These are phyloP conservation scores for Rhizoclosmatium globosum DNA, from an alignment of 192 early-diverging fungal genomes.

Conservation along the genomic window DNA sequence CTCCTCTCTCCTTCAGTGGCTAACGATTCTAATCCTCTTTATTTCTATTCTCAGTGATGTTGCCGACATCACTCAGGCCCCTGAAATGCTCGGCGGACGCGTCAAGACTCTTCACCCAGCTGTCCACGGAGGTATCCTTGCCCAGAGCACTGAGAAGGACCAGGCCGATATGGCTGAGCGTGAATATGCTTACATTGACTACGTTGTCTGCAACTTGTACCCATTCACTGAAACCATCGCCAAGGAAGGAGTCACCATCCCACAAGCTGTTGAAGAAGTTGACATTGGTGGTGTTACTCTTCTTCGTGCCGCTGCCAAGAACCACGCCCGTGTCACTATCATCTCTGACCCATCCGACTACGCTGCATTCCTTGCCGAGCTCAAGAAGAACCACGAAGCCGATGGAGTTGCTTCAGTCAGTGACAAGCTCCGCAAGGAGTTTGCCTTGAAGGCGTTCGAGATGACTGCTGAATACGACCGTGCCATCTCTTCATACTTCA, in stretches of 20 bases:
- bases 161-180: conserved; percentile 86
- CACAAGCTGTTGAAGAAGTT: conserved; percentile 97
- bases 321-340: conserved; percentile 94
- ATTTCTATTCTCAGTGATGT: conserved; percentile 77
- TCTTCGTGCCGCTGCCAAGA: conserved; percentile 98
- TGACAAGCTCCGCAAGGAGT: conserved; percentile 74
- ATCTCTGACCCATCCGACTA: conserved; percentile 95
- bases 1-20: too few relatives aligned
- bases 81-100: conserved; percentile 98
- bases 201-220: conserved; percentile 98
- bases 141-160: conserved; percentile 85
- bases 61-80: conserved; percentile 95
- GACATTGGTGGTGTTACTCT: conserved; percentile 99
- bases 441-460: conserved; percentile 96
- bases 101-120: conserved; percentile 99
- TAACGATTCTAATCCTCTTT: background rate
- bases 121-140: conserved; percentile 97
- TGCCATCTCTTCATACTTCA: conserved; percentile 95
- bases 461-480: conserved; percentile 96
- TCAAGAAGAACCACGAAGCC: conserved; percentile 52
- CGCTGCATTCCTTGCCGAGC: conserved; percentile 76
- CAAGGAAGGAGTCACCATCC: conserved; percentile 86
- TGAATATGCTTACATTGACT: conserved; percentile 91
- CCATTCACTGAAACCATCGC: conserved; percentile 96
- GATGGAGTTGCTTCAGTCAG: conserved; percentile 65